These are phyloP conservation scores for Agrostemma githago DNA, from an alignment of 148 eudicot genomes.

Conservation along the genomic window DNA sequence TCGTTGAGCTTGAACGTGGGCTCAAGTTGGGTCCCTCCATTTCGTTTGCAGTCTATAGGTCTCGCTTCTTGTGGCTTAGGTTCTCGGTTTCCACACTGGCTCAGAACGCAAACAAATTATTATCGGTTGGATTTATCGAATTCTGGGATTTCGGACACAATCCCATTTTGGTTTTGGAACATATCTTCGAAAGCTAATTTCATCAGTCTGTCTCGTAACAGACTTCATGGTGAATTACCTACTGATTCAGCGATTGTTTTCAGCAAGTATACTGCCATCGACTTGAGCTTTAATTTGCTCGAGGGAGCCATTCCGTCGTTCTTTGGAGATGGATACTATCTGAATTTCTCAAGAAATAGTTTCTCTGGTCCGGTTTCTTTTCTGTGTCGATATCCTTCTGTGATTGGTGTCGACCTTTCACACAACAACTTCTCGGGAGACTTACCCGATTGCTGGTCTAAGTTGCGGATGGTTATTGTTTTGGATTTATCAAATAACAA, in stretches of 20 bases:
- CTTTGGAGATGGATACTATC: not conserved
- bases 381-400: not conserved
- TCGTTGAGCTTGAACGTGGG: conserved; percentile 17
- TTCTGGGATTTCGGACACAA: conserved; percentile 12
- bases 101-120: conserved; percentile 13
- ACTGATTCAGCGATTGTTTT: conserved; percentile 5
- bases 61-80: conserved; percentile 25
- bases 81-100: conserved; percentile 24
- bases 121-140: conserved; percentile 12
- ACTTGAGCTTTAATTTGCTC: conserved; percentile 22
- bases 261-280: not conserved
- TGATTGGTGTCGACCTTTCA: conserved; percentile 24
- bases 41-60: conserved; percentile 13
- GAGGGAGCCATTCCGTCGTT: conserved; percentile 17
- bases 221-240: conserved; percentile 17
- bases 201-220: conserved; percentile 17
- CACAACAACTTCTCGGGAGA: conserved; percentile 20
- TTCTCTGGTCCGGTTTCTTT: conserved; percentile 19
- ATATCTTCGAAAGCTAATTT: conserved; percentile 11
- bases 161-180: conserved; percentile 28
- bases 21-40: conserved; percentile 22
- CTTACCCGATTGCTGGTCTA: conserved; percentile 15
- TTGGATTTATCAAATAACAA: conserved; percentile 22
- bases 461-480: not conserved
- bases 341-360: conserved; percentile 24